Base-by-base conservation (phyloP, 2,329 filamentous ascomycete genomes). In the Exserohilum turcica region DNA sequence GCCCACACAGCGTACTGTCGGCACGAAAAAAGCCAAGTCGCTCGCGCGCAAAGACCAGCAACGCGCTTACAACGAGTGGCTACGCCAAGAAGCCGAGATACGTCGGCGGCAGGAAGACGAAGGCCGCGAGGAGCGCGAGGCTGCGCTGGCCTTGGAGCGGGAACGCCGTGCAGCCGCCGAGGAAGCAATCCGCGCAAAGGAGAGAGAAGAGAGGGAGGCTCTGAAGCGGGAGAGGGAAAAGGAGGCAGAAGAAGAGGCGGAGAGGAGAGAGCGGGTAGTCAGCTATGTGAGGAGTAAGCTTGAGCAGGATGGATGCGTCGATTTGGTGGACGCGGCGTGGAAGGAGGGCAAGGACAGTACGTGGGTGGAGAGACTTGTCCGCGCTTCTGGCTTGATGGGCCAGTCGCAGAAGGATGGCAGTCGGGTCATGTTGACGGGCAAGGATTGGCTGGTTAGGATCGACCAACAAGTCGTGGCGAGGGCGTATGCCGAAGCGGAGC, bases 21-120 rank as follows among this genome's bases (percentile, higher is more conserved):
- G 79, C 48, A 76, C 78, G 9, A 81, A 81, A 57, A 81, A 81
- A 60, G 78, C 78, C 2, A 79, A 78, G 48, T 77, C 77, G 2
- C 70, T 81, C 6, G 78, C 78, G 0, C 74, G 77, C 15, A 72
- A 72, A 48, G 78, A 81, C 52, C 72, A 76, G 53, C 68, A 72
- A 1, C 63, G 74, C 13, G 73, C 73, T 13, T 82, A 82, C 63
- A 74, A 81, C 61, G 80, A 82, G 58, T 82, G 81, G 59, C 70
- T 77, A 55, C 71, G 78, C 2, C 74, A 76, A 12, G 78, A 80
- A 67, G 78, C 77, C 4, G 79, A 81, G 37, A 70, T 76, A 16
- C 75, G 79, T 16, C 71, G 78, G 0, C 68, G 75, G 1, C 66
- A 66, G 9, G 78, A 79, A 7, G 76, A 74, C 0, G 76, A 74